Conservation (phyloP, 306 rosid species). For the Dalbergia oliveri region DNA sequence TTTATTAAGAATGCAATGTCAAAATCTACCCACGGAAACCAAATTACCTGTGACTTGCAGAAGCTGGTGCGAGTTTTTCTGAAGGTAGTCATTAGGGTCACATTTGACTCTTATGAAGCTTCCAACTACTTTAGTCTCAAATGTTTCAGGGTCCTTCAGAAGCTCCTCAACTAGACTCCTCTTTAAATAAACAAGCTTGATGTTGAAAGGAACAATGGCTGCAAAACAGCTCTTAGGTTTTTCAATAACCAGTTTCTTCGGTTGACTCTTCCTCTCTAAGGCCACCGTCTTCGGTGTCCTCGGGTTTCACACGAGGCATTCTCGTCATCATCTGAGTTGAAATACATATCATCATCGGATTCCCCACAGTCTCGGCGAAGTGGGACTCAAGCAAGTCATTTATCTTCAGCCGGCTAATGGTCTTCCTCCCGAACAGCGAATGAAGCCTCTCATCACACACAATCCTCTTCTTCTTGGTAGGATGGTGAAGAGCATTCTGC, state of each 20-base stretch:
- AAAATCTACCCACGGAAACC: conserved; percentile 15
- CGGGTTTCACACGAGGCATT: conserved; percentile 38
- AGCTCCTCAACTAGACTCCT: conserved; percentile 70
- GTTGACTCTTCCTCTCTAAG: conserved; percentile 46
- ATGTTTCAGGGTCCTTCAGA: conserved; percentile 59
- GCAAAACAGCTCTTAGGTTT: conserved; percentile 74
- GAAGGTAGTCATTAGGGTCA: conserved; percentile 84
- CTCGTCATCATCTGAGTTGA: conserved; percentile 57
- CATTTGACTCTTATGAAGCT: conserved; percentile 78
- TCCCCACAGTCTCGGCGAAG: conserved; percentile 55
- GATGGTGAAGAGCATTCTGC: conserved; percentile 57
- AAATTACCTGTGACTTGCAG: conserved; percentile 76
- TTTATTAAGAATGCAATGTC: conserved; percentile 25
- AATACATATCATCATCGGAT: conserved; percentile 49
- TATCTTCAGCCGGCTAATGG: conserved; percentile 66
- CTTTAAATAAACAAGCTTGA: conserved; percentile 76
- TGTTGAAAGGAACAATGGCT: conserved; percentile 65
- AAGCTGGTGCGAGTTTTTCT: conserved; percentile 80
- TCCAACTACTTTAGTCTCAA: conserved; percentile 76
- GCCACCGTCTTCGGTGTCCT: not conserved
- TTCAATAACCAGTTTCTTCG: conserved; percentile 44
- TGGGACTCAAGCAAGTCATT: conserved; percentile 72
- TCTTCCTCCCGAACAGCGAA: conserved; percentile 72
- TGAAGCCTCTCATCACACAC: conserved; percentile 68
- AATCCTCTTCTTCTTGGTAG: conserved; percentile 69